Evolutionary conservation across 2,329 filamentous ascomycete genomes (phyloP).

Genomic region (Trichoderma asperellum): DNA sequence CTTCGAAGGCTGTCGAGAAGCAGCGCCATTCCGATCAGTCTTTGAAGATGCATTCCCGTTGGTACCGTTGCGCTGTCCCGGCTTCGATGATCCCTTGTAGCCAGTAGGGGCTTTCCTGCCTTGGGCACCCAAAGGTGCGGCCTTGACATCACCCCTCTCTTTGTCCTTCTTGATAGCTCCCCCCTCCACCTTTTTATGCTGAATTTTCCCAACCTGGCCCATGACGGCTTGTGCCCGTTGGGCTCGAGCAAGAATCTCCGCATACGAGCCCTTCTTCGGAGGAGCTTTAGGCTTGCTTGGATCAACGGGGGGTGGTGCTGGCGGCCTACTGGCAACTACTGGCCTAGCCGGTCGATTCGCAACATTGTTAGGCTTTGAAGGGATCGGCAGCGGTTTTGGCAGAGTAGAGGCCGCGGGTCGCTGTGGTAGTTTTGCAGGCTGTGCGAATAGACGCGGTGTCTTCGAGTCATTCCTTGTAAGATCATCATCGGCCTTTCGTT

Average conservation of each 20-base stretch:
- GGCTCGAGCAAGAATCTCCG: slow-evolving; percentile 73
- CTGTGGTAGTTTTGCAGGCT: slow-evolving; percentile 31
- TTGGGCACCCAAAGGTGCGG: slow-evolving; percentile 38
- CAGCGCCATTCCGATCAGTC: slow-evolving; percentile 11
- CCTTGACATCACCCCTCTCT: slow-evolving; percentile 49
- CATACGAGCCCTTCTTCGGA: slow-evolving; percentile 74
- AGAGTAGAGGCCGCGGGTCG: slow-evolving; percentile 33
- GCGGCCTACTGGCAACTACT: slow-evolving; percentile 33
- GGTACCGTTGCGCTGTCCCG: slow-evolving; percentile 35
- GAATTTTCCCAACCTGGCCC: slow-evolving; percentile 70
- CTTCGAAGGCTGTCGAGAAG: slow-evolving; percentile 22
- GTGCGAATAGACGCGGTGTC: slow-evolving; percentile 42
- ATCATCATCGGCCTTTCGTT: slow-evolving; percentile 63
- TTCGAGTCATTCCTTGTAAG: slow-evolving; percentile 49
- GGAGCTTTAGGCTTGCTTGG: slow-evolving; percentile 49
- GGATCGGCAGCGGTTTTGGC: slow-evolving; percentile 19
- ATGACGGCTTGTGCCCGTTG: slow-evolving; percentile 66
- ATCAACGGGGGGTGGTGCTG: slow-evolving; percentile 39
- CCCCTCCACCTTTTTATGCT: slow-evolving; percentile 74
- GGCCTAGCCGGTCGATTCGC: slow-evolving; percentile 29
- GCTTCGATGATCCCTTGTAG: slow-evolving; percentile 42
- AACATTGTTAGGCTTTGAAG: slow-evolving; percentile 21
- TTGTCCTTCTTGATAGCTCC: slow-evolving; percentile 53
- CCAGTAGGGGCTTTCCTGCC: slow-evolving; percentile 33
- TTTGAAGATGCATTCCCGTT: slow-evolving; percentile 29